Base-by-base conservation (phyloP, 495 filamentous ascomycete genomes). In the Sordaria brevicollis region DNA sequence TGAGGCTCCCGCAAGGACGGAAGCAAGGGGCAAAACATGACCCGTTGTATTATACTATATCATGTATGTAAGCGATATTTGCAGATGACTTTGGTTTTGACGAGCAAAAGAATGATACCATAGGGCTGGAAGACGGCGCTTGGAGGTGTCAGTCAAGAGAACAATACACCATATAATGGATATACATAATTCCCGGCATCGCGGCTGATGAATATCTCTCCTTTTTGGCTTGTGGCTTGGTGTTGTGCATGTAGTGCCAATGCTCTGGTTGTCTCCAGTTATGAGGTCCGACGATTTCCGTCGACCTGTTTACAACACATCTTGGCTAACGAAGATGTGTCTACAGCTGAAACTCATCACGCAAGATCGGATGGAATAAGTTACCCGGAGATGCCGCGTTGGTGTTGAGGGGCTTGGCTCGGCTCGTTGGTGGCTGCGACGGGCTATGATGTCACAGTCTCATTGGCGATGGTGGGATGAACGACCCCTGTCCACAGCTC, bases 71-170 rank as follows among this genome's bases (percentile, higher is more conserved):
- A 57, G 49, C 49, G 49, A 57, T 57, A 57, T 57, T 31, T 57
- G 49, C 49, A 25, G 25, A 57, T 57, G 49, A 31, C 21, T 29
- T 71, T 38, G 66, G 62, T 71, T 71, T 41, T 67, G 57, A n/a
- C 66, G 29, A 65, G 37, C 35, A 36, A 35, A 35, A 71, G 69
- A 72, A 74, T 72, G 72, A 74, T 70, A 72, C 72, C 72, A 72
- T 39, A 57, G 33, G 35, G 65, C 21, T 57, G 49, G 49, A 11
- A 21, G 7, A 34, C 35, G 34, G 39, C 39, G 43, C 65, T 37
- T 9, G 34, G 35, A 54, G 8, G 29, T 36, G 21, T 33, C 21
- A 37, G 25, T 57, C 43, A 29, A 29, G 43, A 57, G 49, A 57
- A 57, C 49, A 57, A 57, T 57, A 21, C 49, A 57, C 21, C 21